Conservation (phyloP, 2,329 filamentous ascomycete genomes). For the Basipetospora sp. region DNA sequence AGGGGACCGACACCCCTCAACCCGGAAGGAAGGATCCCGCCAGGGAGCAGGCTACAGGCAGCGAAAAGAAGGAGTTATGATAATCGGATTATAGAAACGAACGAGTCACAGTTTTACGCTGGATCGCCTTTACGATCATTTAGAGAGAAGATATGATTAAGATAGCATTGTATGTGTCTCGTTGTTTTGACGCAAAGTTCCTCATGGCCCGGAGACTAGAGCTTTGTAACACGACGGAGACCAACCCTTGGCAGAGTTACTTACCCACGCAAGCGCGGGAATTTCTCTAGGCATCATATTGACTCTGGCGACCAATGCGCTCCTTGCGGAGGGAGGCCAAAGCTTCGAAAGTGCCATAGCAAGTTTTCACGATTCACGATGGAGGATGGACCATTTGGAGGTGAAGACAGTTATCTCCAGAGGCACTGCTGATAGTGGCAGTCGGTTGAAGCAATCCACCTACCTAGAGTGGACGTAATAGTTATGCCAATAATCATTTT, state of each 20-base stretch:
- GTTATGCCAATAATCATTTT: too few relatives aligned
- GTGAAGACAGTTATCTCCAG: too few relatives aligned
- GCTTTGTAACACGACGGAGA: slow-evolving; percentile 88
- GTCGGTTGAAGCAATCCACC: too few relatives aligned
- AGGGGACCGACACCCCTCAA: too few relatives aligned
- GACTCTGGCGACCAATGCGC: slow-evolving; percentile 63
- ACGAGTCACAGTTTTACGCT: too few relatives aligned
- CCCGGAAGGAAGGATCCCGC: slow-evolving; percentile 1
- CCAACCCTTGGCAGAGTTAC: slow-evolving; percentile 75
- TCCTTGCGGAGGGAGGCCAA: slow-evolving; percentile 45
- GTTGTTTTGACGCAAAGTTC: slow-evolving; percentile 72
- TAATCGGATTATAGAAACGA: too few relatives aligned
- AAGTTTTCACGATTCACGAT: not conserved
- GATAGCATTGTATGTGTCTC: slow-evolving; percentile 74
- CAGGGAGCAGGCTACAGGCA: slow-evolving; percentile 3
- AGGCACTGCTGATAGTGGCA: too few relatives aligned
- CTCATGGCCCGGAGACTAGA: slow-evolving; percentile 58
- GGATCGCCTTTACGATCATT: too few relatives aligned
- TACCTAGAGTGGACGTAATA: too few relatives aligned
- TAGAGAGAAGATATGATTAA: too few relatives aligned
- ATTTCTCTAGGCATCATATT: slow-evolving; percentile 73
- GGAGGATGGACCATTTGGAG: not conserved
- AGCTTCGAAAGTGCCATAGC: slow-evolving; percentile 79
- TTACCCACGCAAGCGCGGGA: slow-evolving; percentile 19
- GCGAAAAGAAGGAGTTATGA: slow-evolving; percentile 39